A percentile compares a stretch with the other conserved stretches of the same genome.
phyloP scores from a whole-genome alignment of 371 early-diverging fungal species.

The Rhizopus sp. region DNA sequence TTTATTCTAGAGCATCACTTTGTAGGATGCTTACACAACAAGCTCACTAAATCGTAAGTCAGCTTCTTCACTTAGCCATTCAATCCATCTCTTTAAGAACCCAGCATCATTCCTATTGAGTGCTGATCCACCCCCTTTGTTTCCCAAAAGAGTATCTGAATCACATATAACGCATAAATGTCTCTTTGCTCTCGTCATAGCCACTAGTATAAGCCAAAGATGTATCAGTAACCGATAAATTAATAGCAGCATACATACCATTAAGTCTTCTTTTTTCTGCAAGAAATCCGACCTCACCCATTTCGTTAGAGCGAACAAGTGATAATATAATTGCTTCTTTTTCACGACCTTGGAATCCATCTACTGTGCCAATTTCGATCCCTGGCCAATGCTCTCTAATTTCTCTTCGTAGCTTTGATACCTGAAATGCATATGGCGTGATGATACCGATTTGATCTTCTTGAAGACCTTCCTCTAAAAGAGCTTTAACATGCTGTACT shows the following conservation, averaged over 20 bases:
- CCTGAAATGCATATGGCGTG: conserved; percentile 87
- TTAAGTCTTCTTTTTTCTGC: conserved; percentile 85
- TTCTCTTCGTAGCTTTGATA: conserved; percentile 45
- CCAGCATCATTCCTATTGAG: conserved; percentile 42
- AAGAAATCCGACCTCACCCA: conserved; percentile 89
- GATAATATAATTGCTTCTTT: conserved; percentile 90
- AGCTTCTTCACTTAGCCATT: conserved; percentile 55
- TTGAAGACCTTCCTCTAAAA: conserved; percentile 67
- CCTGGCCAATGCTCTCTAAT: conserved; percentile 42
- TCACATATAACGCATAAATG: conserved; percentile 90
- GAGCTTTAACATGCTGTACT: conserved; percentile 56
- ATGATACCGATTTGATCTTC: conserved; percentile 80
- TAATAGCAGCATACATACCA: conserved; percentile 26
- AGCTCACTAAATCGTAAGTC: conserved; percentile 59
- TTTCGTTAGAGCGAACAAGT: conserved; percentile 84
- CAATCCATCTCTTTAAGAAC: conserved; percentile 60
- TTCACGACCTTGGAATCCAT: conserved; percentile 97
- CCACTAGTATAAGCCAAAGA: conserved; percentile 54
- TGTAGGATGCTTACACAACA: background rate
- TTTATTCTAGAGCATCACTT: background rate
- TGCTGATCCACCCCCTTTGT: conserved; percentile 24
- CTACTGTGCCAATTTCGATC: conserved; percentile 88
- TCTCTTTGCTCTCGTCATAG: conserved; percentile 90
- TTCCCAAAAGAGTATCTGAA: conserved; percentile 59
- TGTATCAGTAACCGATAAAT: background rate